phyloP scores from a whole-genome alignment of 2,329 filamentous ascomycete genomes.

The Fusarium xyrophilum region DNA sequence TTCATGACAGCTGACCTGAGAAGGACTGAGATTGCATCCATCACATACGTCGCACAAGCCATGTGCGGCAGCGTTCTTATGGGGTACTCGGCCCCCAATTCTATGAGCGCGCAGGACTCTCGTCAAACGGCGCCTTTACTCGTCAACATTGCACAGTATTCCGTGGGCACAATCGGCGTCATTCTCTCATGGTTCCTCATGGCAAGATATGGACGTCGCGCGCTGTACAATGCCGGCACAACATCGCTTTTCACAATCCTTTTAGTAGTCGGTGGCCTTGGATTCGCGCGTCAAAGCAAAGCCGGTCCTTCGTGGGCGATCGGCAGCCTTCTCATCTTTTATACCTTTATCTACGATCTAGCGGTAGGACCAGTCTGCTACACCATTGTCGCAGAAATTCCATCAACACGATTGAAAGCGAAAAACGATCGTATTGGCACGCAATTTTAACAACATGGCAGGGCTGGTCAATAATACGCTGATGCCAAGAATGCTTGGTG shows the following conservation, averaged over 20 bases:
- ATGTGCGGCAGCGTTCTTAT: constrained; percentile 53
- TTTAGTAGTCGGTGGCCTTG: constrained; percentile 51
- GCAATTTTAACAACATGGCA: constrained; percentile 56
- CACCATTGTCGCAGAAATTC: constrained; percentile 71
- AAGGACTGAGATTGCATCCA: constrained; percentile 54
- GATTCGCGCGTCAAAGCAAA: constrained; percentile 58
- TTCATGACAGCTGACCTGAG: constrained; percentile 56
- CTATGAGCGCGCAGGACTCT: constrained; percentile 52
- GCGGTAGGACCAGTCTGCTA: constrained; percentile 70
- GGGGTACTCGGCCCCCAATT: constrained; percentile 64
- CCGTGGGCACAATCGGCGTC: constrained; percentile 54
- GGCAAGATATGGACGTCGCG: constrained; percentile 52
- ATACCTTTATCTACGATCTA: constrained; percentile 52
- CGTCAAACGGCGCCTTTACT: constrained; percentile 45
- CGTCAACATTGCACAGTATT: constrained; percentile 52
- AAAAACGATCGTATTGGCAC: constrained; percentile 56
- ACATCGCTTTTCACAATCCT: constrained; percentile 56
- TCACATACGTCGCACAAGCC: constrained; percentile 53
- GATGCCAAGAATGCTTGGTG: constrained; percentile 54
- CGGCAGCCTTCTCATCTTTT: constrained; percentile 53
- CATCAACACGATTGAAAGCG: constrained; percentile 53
- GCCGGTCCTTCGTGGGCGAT: constrained; percentile 55
- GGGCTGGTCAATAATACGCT: constrained; percentile 55
- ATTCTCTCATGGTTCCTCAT: constrained; percentile 55
- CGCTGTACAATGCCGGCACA: constrained; percentile 53